These are phyloP conservation scores for Yamadazyma oceani DNA, from an alignment of 1,139 yeast genomes.

Conservation along the genomic window DNA sequence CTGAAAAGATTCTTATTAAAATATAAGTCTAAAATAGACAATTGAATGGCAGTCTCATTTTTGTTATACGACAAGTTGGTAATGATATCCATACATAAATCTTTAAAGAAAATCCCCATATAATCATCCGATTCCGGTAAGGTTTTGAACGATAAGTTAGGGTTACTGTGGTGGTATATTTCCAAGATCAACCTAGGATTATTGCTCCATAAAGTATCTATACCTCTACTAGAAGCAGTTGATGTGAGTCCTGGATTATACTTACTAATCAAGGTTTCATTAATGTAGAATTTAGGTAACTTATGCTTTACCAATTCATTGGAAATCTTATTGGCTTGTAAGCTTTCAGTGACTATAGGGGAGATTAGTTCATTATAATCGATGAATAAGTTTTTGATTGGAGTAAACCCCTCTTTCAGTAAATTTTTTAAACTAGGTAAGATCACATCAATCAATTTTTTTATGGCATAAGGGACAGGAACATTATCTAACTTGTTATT, in stretches of 20 bases:
- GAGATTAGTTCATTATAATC: constrained; percentile 31
- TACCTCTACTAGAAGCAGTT: constrained; percentile 20
- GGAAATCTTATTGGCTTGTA: constrained; percentile 38
- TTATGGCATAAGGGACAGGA: constrained; percentile 54
- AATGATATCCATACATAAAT: constrained; percentile 70
- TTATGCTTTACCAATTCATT: constrained; percentile 43
- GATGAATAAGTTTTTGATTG: constrained; percentile 30
- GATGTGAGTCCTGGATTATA: constrained; percentile 22
- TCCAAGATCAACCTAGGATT: constrained; percentile 65
- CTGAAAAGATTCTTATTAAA: constrained; percentile 73
- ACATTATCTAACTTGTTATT: constrained; percentile 33
- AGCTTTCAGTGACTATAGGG: constrained; percentile 39
- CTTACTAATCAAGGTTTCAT: constrained; percentile 32
- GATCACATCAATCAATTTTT: constrained; percentile 51
- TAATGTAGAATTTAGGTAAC: constrained; percentile 51
- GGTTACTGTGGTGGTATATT: constrained; percentile 49
- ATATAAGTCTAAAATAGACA: constrained; percentile 71
- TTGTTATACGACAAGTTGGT: constrained; percentile 86
- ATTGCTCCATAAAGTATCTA: constrained; percentile 40
- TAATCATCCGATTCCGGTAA: constrained; percentile 68
- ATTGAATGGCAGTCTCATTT: constrained; percentile 81
- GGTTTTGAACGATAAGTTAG: constrained; percentile 52
- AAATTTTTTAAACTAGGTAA: constrained; percentile 51
- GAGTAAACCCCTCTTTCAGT: constrained; percentile 31
- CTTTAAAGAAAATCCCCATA: constrained; percentile 63